These are phyloP conservation scores for Dendrobium nobile DNA, from an alignment of 106 monocot genomes.

Conservation along the genomic window DNA sequence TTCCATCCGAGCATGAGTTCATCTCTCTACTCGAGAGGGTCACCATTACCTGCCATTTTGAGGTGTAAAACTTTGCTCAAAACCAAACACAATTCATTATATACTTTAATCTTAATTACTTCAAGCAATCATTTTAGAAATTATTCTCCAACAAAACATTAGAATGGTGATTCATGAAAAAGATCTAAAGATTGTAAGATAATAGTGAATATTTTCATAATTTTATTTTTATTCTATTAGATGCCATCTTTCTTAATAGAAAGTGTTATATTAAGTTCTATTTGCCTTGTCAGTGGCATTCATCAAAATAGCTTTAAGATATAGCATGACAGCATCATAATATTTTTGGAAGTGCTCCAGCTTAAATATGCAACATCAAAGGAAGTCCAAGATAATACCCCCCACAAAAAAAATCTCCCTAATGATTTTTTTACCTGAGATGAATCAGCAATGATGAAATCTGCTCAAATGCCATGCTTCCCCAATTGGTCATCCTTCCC, in stretches of 20 bases:
- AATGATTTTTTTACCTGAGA: slow-evolving; percentile 56
- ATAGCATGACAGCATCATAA: slow-evolving; percentile 95
- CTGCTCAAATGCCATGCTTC: too few species aligned
- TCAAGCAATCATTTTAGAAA: neutral
- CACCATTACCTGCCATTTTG: slow-evolving; percentile 41
- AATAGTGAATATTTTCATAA: too few species aligned
- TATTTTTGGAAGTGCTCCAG: slow-evolving; percentile 96
- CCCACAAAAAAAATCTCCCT: neutral
- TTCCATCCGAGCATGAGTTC: slow-evolving; percentile 14
- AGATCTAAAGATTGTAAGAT: too few species aligned
- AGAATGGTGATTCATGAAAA: neutral
- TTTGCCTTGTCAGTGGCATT: slow-evolving; percentile 95
- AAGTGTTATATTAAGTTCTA: slow-evolving; percentile 18
- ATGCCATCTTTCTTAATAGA: too few species aligned
- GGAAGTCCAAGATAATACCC: neutral
- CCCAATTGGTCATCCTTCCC: neutral
- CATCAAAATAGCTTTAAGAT: slow-evolving; percentile 81
- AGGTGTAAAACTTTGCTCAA: neutral
- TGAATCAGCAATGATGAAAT: slow-evolving; percentile 96
- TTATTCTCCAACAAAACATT: neutral
- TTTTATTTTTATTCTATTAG: too few species aligned
- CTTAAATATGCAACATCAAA: slow-evolving; percentile 13
- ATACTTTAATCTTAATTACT: neutral
- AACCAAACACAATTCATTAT: neutral
- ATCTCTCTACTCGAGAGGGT: slow-evolving; percentile 38